Percentiles rank a stretch among this genome's conserved stretches.
Conservation (phyloP, 177 flowering plant genomes). For the Vitis hybrid region DNA sequence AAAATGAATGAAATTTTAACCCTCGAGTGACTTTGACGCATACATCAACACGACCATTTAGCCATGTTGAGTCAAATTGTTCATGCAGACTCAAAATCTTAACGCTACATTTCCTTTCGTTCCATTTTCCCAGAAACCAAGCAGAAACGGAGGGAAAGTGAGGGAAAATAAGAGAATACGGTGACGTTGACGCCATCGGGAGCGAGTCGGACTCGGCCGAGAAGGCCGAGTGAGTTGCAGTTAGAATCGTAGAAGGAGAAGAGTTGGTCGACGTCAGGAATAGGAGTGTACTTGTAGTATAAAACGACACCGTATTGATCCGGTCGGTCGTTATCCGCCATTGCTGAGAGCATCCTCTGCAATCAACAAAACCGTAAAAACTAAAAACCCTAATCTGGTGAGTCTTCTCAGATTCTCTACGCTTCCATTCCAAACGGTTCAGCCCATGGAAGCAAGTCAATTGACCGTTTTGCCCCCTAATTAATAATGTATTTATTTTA, state of each 20-base stretch:
- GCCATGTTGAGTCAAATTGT: too few relatives aligned
- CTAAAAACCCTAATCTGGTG: not conserved
- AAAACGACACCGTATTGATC: slow-evolving; percentile 68
- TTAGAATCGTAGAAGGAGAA: slow-evolving; percentile 64
- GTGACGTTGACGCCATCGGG: slow-evolving; percentile 94
- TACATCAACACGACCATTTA: too few relatives aligned
- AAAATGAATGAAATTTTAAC: too few relatives aligned
- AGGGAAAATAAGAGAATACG: slow-evolving; percentile 32
- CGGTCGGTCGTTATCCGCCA: slow-evolving; percentile 17
- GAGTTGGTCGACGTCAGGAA: slow-evolving; percentile 59
- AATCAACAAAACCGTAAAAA: not conserved
- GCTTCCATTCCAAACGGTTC: not conserved
- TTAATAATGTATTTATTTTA: too few relatives aligned
- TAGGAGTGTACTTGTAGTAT: slow-evolving; percentile 70
- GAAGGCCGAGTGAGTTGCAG: slow-evolving; percentile 70
- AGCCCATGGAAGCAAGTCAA: too few relatives aligned
- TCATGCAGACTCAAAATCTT: too few relatives aligned
- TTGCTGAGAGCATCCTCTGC: slow-evolving; percentile 4
- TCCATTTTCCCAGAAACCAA: not conserved
- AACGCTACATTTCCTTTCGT: too few relatives aligned
- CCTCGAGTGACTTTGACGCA: too few relatives aligned
- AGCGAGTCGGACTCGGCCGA: slow-evolving; percentile 92
- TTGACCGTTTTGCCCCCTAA: too few relatives aligned
- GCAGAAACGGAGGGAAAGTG: not conserved
- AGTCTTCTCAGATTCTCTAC: not conserved